These are phyloP conservation scores for Entomortierella parvispora DNA, from an alignment of 192 early-diverging fungal genomes.

Conservation along the genomic window DNA sequence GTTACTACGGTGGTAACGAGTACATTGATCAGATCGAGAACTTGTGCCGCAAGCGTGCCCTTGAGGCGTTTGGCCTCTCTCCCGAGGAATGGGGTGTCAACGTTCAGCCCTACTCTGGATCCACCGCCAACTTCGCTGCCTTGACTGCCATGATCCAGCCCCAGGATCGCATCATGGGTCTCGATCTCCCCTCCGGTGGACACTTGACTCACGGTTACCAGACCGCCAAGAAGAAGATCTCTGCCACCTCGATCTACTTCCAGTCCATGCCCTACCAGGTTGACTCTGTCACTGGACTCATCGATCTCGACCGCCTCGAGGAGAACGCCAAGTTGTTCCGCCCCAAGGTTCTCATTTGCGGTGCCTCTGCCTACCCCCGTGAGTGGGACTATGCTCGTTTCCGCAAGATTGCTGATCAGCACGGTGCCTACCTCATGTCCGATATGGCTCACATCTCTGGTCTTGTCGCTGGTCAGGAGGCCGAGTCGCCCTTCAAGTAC, in stretches of 20 bases:
- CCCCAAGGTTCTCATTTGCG: constrained; percentile 98
- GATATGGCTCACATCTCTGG: constrained; percentile 99
- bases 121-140: constrained; percentile 98
- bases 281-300: constrained; percentile 82
- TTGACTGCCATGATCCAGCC: constrained; percentile 95
- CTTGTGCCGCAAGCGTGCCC: constrained; percentile 95
- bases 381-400: constrained; percentile 99
- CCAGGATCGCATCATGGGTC: constrained; percentile 99
- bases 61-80: constrained; percentile 91
- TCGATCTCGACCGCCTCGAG: constrained; percentile 97
- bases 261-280: constrained; percentile 99
- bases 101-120: constrained; percentile 99
- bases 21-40: constrained; percentile 95
- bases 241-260: constrained; percentile 99
- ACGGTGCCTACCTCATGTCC: constrained; percentile 95
- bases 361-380: constrained; percentile 97
- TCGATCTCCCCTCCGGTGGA: constrained; percentile 99
- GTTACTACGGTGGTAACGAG: constrained; percentile 99
- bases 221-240: constrained; percentile 99
- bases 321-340: constrained; percentile 93
- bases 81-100: constrained; percentile 98
- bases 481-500: constrained; percentile 92
- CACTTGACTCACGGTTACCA: constrained; percentile 99
- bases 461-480: constrained; percentile 92
- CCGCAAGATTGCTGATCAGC: constrained; percentile 96